Conservation (phyloP, 1,284 basidiomycete species). For the Wolfiporia cocos region DNA sequence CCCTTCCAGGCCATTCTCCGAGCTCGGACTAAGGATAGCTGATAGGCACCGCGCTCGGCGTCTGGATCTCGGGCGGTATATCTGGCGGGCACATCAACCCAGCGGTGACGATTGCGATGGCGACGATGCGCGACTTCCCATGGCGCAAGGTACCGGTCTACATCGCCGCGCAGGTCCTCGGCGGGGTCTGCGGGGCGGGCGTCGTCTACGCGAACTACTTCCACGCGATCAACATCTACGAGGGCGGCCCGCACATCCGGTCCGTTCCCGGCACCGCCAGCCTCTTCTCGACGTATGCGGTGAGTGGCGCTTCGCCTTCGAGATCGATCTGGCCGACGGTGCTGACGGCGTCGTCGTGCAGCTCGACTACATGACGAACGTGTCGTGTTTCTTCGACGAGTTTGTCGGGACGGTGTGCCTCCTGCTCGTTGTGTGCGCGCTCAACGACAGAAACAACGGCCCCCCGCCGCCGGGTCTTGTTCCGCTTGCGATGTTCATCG, state of each 20-base stretch:
- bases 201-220: conserved; percentile 74
- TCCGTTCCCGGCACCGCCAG: conserved; percentile 62
- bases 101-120: conserved; percentile 68
- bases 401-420: conserved; percentile 49
- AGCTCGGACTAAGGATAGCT: neutral
- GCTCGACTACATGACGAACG: conserved; percentile 50
- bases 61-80: conserved; percentile 60
- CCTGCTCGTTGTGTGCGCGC: conserved; percentile 37
- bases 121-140: conserved; percentile 68
- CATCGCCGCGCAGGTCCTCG: conserved; percentile 66
- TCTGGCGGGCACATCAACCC: conserved; percentile 80
- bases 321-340: no score
- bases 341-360: no score
- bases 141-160: conserved; percentile 75
- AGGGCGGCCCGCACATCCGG: conserved; percentile 54
- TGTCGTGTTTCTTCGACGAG: neutral
- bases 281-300: conserved; percentile 69
- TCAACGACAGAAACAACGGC: conserved; percentile 40
- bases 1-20: conserved; percentile 1
- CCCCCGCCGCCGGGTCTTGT: conserved; percentile 43
- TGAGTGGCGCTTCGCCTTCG: conserved; percentile 33
- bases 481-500: conserved; percentile 49
- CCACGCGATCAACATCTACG: conserved; percentile 66
- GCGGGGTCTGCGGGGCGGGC: conserved; percentile 61
- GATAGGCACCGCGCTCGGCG: conserved; percentile 50